A percentile compares a stretch with the other conserved stretches of the same genome.
Conservation (phyloP, 139 green algal species). For the Penium margaritaceum region DNA sequence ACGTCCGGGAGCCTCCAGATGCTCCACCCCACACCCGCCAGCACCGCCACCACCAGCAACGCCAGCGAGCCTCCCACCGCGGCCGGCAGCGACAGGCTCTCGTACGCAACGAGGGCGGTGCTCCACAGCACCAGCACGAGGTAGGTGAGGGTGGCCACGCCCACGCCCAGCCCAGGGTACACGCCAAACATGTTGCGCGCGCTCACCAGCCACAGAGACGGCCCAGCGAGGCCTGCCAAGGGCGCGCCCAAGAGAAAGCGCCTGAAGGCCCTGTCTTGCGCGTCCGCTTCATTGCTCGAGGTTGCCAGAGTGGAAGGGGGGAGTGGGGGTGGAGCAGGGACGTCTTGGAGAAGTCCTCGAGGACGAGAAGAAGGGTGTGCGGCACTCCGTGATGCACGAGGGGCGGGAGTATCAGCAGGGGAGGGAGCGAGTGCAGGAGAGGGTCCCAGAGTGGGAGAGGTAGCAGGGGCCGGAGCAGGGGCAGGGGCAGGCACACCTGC, state of each 20-base stretch:
- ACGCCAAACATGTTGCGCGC: slow-evolving; percentile 25
- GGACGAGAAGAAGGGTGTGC: too few species aligned
- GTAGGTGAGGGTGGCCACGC: slow-evolving; percentile 13
- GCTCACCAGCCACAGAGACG: slow-evolving; percentile 28
- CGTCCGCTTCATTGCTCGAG: too few species aligned
- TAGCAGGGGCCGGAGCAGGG: too few species aligned
- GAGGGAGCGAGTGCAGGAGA: too few species aligned
- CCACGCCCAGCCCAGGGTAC: slow-evolving; percentile 26
- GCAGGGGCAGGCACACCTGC: too few species aligned
- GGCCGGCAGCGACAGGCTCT: background rate
- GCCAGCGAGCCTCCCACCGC: background rate
- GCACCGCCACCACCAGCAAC: background rate
- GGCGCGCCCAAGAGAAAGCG: slow-evolving; percentile 4
- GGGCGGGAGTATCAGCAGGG: too few species aligned
- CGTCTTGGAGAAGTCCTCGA: too few species aligned
- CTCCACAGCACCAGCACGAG: slow-evolving; percentile 24
- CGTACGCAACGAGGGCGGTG: slow-evolving; percentile 25
- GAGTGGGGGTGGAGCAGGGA: too few species aligned
- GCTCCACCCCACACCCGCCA: slow-evolving; percentile 29
- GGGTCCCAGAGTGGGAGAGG: too few species aligned
- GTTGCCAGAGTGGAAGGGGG: background rate
- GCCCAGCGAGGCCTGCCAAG: slow-evolving; percentile 3
- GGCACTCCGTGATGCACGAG: too few species aligned
- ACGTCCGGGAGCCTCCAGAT: slow-evolving; percentile 13
- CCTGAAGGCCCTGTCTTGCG: too few species aligned